Base-by-base conservation (phyloP, 805 yeast species). In the Kazachstania bromeliacearum region DNA sequence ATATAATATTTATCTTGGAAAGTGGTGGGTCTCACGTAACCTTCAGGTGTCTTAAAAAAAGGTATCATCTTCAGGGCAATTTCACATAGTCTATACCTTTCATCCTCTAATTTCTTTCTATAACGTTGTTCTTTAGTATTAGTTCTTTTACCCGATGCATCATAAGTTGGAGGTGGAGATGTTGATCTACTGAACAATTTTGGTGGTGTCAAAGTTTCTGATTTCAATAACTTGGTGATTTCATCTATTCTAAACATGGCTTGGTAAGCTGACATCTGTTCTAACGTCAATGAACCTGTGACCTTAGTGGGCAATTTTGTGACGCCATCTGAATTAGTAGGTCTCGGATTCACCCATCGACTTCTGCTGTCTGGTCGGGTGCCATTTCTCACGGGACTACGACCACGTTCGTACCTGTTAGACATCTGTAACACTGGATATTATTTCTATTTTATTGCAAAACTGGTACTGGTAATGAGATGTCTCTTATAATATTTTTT, bases 161-260 rank as follows among this genome's bases (percentile, higher is more conserved):
- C 97, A 59, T 92, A 92, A 39, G 73, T 74, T 1, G 98, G 98
- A 2, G 96, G 87, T 0, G 97, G 97, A 2, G 95, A 84, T 0
- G 88, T 85, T 2, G 94, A 84, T 25, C 71, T 67, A 41, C 75
- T 60, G 41, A 49, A 48, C 45, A 62, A 67, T 36, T 61, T 63
- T 0, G 73, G 68, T 1, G 79, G 79, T 0, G 60, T 54, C 18
- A 43, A 24, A 15, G 28, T 24, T 5, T 29, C 38, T 15, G 19
- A 7, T 8, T 71, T 63, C 12, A 72, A 60, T 25, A 69, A 71
- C 36, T 71, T 62, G 1, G 87, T 71, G 38, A 89, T 77, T 53
- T 89, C 97, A 41, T 83, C 85, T 26, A 89, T 77, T 35, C 97
- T 65, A 43, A 77, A 73, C 45, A 74, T 65, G 21, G 76, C 68